Base-by-base conservation (phyloP, 768 basidiomycete species). In the Psilocybe tampanensis region DNA sequence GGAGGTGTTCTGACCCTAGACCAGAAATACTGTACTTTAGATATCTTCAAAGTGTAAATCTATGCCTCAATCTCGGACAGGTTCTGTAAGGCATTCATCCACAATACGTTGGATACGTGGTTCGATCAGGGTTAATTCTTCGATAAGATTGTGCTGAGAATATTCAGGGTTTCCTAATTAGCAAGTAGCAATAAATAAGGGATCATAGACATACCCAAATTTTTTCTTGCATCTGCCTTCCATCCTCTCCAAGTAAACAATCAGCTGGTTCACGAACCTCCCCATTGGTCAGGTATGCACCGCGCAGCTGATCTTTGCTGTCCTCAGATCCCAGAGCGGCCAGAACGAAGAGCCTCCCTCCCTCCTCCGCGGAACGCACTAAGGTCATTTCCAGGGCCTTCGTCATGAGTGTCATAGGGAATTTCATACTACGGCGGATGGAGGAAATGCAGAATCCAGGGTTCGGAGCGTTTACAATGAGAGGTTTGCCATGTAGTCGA, bases 381-480 rank as follows among this genome's bases (percentile, higher is more conserved):
- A 82, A 15, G 1, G 68, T 11, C 7, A 50, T 62, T 42, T 75
- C 70, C 63, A 76, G 60, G 3, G 74, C 12, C 56, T 62, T 54
- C 55, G 23, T 7, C 60, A 45, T 23, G 41, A 22, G 21, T 66
- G 2, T 1, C 64, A 64, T 3, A 52, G 56, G 2, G 72, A 22
- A 3, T 60, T 54, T 17, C 67, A 62, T 39, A 13, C 36, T 42
- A 4, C 49, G 29, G 0, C 65, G 63, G 3, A 81, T 60, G 19
- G 72, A 67, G 2, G 76, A 77, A 32, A 67, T 45, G 63, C 78
- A 80, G 53, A 70, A 77, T 9, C 79, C 79, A 11, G 80, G 81
- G 43, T 75, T 75, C 15, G 76, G 72, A n/a, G 66, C 49, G 55
- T 73, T 71, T 39, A 76, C 68, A 17, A 76, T 71, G n/a, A 80